Percentiles rank a stretch among this genome's conserved stretches.
These are phyloP conservation scores for Excoecaria agallocha DNA, from an alignment of 345 rosid genomes.

Conservation along the genomic window DNA sequence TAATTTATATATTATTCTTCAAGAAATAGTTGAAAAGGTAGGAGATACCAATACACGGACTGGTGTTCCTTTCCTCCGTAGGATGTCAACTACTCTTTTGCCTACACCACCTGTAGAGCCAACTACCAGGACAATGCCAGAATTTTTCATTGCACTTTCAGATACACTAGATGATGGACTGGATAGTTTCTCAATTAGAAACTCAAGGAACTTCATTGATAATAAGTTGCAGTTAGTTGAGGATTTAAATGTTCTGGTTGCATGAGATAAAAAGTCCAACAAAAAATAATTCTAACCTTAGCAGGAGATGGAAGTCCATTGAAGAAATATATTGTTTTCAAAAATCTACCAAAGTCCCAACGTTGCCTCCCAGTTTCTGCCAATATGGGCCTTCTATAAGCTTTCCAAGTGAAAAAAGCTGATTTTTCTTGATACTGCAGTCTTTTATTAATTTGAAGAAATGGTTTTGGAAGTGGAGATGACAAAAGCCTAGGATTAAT, in stretches of 20 bases:
- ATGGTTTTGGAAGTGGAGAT: constrained; percentile 60
- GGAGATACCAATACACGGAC: constrained; percentile 68
- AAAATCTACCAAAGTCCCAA: constrained; percentile 90
- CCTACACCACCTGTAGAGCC: constrained; percentile 99
- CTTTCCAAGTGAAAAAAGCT: constrained; percentile 24
- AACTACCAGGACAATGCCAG: constrained; percentile 66
- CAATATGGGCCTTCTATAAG: constrained; percentile 32
- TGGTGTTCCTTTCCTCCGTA: constrained; percentile 63
- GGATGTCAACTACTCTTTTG: constrained; percentile 67
- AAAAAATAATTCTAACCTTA: constrained; percentile 42
- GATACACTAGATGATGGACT: constrained; percentile 48
- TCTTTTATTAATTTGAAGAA: constrained; percentile 61
- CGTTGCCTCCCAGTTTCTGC: constrained; percentile 52
- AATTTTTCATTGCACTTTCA: constrained; percentile 44
- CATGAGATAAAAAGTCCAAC: background rate
- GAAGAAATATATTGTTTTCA: constrained; percentile 79
- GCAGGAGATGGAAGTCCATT: constrained; percentile 80
- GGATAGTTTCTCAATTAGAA: constrained; percentile 55
- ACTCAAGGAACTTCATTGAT: constrained; percentile 59
- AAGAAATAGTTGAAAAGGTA: constrained; percentile 1
- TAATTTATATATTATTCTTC: background rate
- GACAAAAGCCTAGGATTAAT: constrained; percentile 33
- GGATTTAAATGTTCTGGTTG: background rate
- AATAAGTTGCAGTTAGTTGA: constrained; percentile 23
- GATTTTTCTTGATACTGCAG: constrained; percentile 31